Percentiles rank a stretch among this genome's conserved stretches.
These are phyloP conservation scores for Pichia sp. DNA, from an alignment of 1,139 yeast species.

Conservation along the genomic window DNA sequence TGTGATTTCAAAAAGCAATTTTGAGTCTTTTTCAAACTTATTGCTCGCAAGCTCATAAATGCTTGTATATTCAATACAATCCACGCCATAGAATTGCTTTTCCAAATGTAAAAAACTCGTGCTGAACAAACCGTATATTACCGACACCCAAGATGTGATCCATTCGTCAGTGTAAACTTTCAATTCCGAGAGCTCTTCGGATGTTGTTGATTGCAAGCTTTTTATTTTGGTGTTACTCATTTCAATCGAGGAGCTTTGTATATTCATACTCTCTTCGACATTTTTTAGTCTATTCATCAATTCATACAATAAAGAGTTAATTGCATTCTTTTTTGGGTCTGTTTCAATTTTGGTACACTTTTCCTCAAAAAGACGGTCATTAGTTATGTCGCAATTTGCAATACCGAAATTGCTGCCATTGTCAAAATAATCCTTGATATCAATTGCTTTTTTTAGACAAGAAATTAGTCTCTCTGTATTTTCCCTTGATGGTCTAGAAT, in stretches of 20 bases:
- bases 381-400: neutral
- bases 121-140: constrained; percentile 20
- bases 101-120: constrained; percentile 19
- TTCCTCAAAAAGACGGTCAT: neutral
- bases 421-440: constrained; percentile 4
- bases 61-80: constrained; percentile 16
- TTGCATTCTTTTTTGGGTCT: neutral
- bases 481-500: neutral
- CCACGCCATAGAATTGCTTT: constrained; percentile 19
- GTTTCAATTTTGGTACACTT: neutral
- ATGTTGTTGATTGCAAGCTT: constrained; percentile 1
- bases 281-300: constrained; percentile 12
- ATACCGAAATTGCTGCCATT: neutral
- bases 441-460: constrained; percentile 15
- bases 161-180: constrained; percentile 16
- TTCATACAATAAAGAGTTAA: constrained; percentile 11
- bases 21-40: constrained; percentile 13
- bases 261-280: constrained; percentile 3
- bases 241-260: constrained; percentile 4
- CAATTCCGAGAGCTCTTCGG: constrained; percentile 5
- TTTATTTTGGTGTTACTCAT: constrained; percentile 4
- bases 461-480: constrained; percentile 9
- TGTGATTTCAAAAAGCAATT: constrained; percentile 15
- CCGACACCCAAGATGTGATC: constrained; percentile 22
- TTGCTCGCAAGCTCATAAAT: constrained; percentile 17